phyloP scores from a whole-genome alignment of 2,329 filamentous ascomycete genomes.

The Elsinoe batatas region DNA sequence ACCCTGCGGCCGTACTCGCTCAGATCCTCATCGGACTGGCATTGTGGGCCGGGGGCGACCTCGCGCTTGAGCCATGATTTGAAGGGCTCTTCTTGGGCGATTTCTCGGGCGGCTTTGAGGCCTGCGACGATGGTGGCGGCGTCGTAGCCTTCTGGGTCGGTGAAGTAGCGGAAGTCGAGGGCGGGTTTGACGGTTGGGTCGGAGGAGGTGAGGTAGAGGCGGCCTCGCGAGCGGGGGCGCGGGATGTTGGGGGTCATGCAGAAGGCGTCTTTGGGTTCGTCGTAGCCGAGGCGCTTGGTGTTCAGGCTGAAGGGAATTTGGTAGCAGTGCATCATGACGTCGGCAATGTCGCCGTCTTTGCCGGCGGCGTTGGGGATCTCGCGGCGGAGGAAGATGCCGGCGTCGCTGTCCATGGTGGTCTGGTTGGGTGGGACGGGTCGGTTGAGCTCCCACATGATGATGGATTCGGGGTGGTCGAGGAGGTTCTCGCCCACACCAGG shows the following conservation, averaged over 20 bases:
- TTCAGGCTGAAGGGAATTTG: constrained; percentile 88
- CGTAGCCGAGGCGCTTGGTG: constrained; percentile 67
- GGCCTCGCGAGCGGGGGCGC: constrained; percentile 66
- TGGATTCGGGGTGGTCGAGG: constrained; percentile 55
- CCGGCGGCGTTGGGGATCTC: constrained; percentile 59
- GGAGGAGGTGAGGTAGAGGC: constrained; percentile 64
- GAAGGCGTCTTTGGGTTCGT: constrained; percentile 64
- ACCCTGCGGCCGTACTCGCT: constrained; percentile 71
- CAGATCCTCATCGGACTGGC: constrained; percentile 70
- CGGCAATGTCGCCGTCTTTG: constrained; percentile 63
- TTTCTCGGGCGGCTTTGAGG: constrained; percentile 64
- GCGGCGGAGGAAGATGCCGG: constrained; percentile 77
- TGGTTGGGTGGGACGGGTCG: constrained; percentile 66
- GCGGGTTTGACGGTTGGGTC: constrained; percentile 71
- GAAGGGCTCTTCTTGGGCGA: constrained; percentile 68
- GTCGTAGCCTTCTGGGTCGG: constrained; percentile 75
- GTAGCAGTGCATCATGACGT: constrained; percentile 96
- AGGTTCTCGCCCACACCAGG: constrained; percentile 56
- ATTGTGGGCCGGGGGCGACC: constrained; percentile 63
- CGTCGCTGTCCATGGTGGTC: constrained; percentile 86
- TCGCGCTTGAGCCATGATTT: constrained; percentile 74
- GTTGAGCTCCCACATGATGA: constrained; percentile 71
- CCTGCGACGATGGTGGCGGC: constrained; percentile 71
- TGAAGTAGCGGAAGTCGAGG: constrained; percentile 84
- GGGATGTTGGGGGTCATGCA: constrained; percentile 92